These are phyloP conservation scores for Vitis riparia DNA, from an alignment of 164 flowering plant genomes.

Conservation along the genomic window DNA sequence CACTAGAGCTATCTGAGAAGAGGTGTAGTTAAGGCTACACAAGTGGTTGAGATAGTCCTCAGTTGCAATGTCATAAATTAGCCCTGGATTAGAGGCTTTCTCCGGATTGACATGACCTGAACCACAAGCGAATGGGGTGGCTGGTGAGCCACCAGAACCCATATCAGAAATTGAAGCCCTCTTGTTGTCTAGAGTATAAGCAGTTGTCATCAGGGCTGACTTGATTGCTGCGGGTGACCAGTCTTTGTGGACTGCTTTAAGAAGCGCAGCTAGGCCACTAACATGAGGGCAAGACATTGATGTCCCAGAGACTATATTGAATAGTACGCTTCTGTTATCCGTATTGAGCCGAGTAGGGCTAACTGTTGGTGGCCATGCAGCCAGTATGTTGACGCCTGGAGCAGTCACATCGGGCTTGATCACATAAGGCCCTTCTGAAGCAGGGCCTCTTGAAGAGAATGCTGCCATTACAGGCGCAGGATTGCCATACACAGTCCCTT, in stretches of 20 bases:
- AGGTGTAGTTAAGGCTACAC: constrained; percentile 56
- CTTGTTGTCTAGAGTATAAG: constrained; percentile 48
- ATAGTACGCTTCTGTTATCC: constrained; percentile 54
- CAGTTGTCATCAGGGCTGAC: constrained; percentile 84
- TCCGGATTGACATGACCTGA: constrained; percentile 72
- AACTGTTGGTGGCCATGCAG: constrained; percentile 64
- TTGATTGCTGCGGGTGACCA: constrained; percentile 77
- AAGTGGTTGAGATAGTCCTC: constrained; percentile 54
- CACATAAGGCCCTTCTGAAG: constrained; percentile 40
- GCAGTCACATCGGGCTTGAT: constrained; percentile 79
- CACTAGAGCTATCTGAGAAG: constrained; percentile 41
- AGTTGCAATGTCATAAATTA: constrained; percentile 51
- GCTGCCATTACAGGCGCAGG: constrained; percentile 67
- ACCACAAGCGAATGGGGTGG: constrained; percentile 63
- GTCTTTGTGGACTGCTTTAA: constrained; percentile 53
- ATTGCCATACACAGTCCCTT: constrained; percentile 46
- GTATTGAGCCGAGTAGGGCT: constrained; percentile 39
- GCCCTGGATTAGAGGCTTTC: constrained; percentile 62
- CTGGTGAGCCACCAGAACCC: constrained; percentile 21
- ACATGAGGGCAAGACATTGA: constrained; percentile 90
- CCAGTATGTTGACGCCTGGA: constrained; percentile 74
- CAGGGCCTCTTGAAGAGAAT: constrained; percentile 78
- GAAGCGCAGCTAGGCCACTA: constrained; percentile 63
- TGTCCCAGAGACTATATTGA: constrained; percentile 73
- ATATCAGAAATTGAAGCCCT: constrained; percentile 39